These are phyloP conservation scores for Beauveria rudraprayagi DNA, from an alignment of 2,329 filamentous ascomycete genomes.

Conservation along the genomic window DNA sequence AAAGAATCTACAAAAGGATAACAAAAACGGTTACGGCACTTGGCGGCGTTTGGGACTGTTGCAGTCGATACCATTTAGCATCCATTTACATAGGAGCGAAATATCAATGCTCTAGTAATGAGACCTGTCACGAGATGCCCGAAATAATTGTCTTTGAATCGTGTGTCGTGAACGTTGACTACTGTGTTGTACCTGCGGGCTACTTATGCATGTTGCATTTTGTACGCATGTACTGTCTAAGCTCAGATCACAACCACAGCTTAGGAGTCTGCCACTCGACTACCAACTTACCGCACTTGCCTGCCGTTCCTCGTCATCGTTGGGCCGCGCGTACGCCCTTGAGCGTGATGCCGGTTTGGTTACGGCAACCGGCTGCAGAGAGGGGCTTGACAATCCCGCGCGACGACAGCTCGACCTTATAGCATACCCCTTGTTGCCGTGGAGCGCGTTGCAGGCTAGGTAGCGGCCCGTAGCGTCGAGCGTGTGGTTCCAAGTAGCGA, in stretches of 20 bases:
- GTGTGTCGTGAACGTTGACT: background rate
- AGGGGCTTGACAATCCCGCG: conserved; percentile 14
- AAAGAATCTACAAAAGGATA: conserved; percentile 9
- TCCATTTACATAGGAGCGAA: conserved; percentile 25
- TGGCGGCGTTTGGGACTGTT: conserved; percentile 28
- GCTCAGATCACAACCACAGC: conserved; percentile 14
- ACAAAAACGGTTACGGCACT: conserved; percentile 23
- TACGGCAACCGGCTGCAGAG: conserved; percentile 11
- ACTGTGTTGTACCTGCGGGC: background rate
- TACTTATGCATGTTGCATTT: background rate
- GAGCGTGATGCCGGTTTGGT: conserved; percentile 15
- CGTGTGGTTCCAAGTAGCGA: conserved; percentile 18
- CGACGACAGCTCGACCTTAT: conserved; percentile 10
- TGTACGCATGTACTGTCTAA: background rate
- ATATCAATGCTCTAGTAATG: conserved; percentile 27
- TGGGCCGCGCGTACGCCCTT: conserved; percentile 15
- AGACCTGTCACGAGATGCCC: conserved; percentile 23
- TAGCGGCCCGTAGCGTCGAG: conserved; percentile 16
- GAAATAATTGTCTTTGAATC: background rate
- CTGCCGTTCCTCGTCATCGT: conserved; percentile 9
- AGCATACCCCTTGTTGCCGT: conserved; percentile 10
- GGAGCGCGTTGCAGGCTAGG: conserved; percentile 18
- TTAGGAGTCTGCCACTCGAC: conserved; percentile 15
- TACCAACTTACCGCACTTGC: conserved; percentile 9
- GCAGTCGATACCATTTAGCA: conserved; percentile 28